Percentiles rank a stretch among this genome's conserved stretches.
These are phyloP conservation scores for Phytopythium chamaehyphon DNA, from an alignment of 352 stramenopile genomes.

Conservation along the genomic window DNA sequence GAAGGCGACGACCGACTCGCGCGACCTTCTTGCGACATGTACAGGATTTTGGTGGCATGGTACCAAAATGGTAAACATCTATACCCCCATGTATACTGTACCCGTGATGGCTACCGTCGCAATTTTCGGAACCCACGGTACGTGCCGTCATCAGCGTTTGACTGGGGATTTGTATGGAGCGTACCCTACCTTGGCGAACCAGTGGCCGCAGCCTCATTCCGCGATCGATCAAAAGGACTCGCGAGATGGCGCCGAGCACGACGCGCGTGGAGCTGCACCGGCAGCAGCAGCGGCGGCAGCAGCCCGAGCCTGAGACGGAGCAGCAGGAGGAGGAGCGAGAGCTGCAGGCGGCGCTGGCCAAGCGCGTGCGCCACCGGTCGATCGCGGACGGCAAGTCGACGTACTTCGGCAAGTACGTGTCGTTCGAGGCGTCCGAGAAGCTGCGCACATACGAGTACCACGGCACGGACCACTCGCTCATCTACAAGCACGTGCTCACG, in stretches of 20 bases:
- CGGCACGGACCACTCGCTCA: slow-evolving; percentile 79
- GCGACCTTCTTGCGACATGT: too few species aligned
- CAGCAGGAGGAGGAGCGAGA: slow-evolving; percentile 10
- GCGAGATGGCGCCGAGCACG: slow-evolving; percentile 4
- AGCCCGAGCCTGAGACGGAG: slow-evolving; percentile 14
- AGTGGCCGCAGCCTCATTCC: background rate
- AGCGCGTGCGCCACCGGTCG: slow-evolving; percentile 71
- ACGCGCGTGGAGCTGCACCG: slow-evolving; percentile 2
- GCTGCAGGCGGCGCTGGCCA: slow-evolving; percentile 35
- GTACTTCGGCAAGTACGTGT: slow-evolving; percentile 89
- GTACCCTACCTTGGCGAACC: background rate
- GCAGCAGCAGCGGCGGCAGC: background rate
- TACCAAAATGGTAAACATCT: too few species aligned
- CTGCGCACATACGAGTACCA: slow-evolving; percentile 86
- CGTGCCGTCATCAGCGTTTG: background rate
- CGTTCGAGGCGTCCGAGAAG: slow-evolving; percentile 80
- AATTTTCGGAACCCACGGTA: background rate
- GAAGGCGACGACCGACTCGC: too few species aligned
- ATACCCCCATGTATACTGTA: too few species aligned
- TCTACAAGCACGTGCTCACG: slow-evolving; percentile 85
- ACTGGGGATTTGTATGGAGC: background rate
- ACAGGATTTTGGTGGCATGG: too few species aligned
- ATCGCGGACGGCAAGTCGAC: slow-evolving; percentile 72
- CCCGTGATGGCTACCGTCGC: too few species aligned
- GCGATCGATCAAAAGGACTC: background rate